phyloP scores from a whole-genome alignment of 345 rosid genomes.

The Eucalyptus urophylla region DNA sequence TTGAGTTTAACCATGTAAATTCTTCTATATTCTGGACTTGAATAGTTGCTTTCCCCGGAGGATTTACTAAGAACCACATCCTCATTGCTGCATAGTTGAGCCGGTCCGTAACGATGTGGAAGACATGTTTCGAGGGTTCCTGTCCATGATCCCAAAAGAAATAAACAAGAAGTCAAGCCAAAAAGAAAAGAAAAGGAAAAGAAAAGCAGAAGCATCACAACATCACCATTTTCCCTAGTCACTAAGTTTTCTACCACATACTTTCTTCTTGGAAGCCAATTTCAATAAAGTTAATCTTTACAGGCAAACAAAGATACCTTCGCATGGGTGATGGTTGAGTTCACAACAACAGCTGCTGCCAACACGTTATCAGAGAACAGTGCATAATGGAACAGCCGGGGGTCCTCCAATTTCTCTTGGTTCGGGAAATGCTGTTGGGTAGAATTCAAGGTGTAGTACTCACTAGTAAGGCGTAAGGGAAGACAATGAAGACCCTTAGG shows the following conservation, averaged over 20 bases:
- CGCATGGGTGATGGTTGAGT: slow-evolving; percentile 72
- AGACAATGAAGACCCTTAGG: slow-evolving; percentile 99
- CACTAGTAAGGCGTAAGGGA: slow-evolving; percentile 84
- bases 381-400: slow-evolving; percentile 68
- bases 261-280: background rate
- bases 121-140: slow-evolving; percentile 83
- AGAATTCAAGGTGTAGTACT: slow-evolving; percentile 54
- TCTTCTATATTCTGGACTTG: slow-evolving; percentile 95
- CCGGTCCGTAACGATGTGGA: slow-evolving; percentile 88
- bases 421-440: slow-evolving; percentile 58
- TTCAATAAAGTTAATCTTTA: background rate
- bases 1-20: slow-evolving; percentile 84
- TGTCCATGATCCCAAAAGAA: slow-evolving; percentile 16
- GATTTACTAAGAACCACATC: slow-evolving; percentile 94
- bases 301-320: slow-evolving; percentile 36
- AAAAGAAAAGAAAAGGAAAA: background rate
- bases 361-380: slow-evolving; percentile 90
- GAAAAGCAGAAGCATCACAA: background rate
- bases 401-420: slow-evolving; percentile 69
- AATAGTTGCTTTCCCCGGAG: slow-evolving; percentile 66
- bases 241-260: background rate
- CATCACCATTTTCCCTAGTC: background rate
- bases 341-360: slow-evolving; percentile 91
- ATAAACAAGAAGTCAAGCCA: background rate
- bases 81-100: slow-evolving; percentile 98